These are phyloP conservation scores for Staphylotrichum longicolle DNA, from an alignment of 495 filamentous ascomycete genomes.

Conservation along the genomic window DNA sequence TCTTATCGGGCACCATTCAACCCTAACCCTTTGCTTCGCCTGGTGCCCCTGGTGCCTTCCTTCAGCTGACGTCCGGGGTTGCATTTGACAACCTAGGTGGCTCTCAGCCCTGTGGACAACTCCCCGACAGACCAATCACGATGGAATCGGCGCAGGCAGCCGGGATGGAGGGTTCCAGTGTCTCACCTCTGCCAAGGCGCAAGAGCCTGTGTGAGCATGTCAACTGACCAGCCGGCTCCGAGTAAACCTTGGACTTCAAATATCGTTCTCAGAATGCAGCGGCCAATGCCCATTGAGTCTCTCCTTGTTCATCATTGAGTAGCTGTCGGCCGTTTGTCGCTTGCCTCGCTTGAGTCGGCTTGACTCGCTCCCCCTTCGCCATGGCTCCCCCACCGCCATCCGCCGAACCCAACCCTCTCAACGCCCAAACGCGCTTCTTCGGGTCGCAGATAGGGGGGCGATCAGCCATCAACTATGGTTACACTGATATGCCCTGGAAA, in stretches of 20 bases:
- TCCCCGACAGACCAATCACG: not conserved
- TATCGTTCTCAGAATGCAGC: too few species aligned
- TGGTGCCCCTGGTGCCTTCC: too few species aligned
- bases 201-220: not conserved
- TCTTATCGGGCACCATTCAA: conserved; percentile 16
- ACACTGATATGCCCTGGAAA: conserved; percentile 59
- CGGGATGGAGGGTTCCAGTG: not conserved
- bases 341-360: too few species aligned
- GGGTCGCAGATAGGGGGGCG: conserved; percentile 53
- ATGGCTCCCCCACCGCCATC: conserved; percentile 5
- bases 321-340: too few species aligned
- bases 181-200: not conserved
- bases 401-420: not conserved
- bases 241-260: too few species aligned
- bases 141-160: too few species aligned
- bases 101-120: conserved; percentile 1
- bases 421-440: conserved; percentile 39
- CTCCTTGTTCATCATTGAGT: too few species aligned
- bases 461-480: conserved; percentile 50
- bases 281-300: too few species aligned
- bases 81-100: not conserved
- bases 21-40: conserved; percentile 2
- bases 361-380: not conserved
- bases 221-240: not conserved
- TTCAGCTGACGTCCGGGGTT: not conserved